Evolutionary conservation across 192 early-diverging fungal species (phyloP).

Genomic region (Coemansia reversa): DNA sequence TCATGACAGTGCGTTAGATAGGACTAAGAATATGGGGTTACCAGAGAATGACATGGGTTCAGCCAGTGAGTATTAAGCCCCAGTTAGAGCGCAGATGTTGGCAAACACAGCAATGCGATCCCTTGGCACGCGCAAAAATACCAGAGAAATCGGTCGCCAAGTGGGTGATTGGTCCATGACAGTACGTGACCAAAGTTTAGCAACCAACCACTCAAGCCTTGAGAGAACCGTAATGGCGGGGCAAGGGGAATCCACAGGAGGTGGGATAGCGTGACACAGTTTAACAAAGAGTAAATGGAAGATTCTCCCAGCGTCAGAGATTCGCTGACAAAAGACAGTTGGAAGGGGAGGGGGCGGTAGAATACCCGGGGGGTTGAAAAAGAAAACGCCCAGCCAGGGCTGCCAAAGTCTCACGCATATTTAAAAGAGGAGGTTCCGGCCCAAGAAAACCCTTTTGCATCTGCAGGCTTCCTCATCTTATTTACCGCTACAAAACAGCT

Average conservation of each 20-base stretch:
- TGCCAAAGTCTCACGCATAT: background rate
- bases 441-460: background rate
- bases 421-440: background rate
- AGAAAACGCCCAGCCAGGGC: background rate
- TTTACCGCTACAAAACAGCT: background rate
- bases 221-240: background rate
- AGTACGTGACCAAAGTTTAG: background rate
- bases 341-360: background rate
- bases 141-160: background rate
- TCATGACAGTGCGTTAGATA: background rate
- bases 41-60: background rate
- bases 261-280: background rate
- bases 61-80: background rate
- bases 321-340: conserved; percentile 1
- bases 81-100: background rate
- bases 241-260: background rate
- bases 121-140: background rate
- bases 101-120: background rate
- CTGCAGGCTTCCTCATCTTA: background rate
- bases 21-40: background rate
- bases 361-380: background rate
- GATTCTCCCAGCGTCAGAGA: background rate
- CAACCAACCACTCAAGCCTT: background rate
- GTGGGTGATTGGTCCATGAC: background rate
- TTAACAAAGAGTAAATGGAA: background rate